Conservation (phyloP, 2,329 filamentous ascomycete genomes). For the Calonectria pauciramosa region DNA sequence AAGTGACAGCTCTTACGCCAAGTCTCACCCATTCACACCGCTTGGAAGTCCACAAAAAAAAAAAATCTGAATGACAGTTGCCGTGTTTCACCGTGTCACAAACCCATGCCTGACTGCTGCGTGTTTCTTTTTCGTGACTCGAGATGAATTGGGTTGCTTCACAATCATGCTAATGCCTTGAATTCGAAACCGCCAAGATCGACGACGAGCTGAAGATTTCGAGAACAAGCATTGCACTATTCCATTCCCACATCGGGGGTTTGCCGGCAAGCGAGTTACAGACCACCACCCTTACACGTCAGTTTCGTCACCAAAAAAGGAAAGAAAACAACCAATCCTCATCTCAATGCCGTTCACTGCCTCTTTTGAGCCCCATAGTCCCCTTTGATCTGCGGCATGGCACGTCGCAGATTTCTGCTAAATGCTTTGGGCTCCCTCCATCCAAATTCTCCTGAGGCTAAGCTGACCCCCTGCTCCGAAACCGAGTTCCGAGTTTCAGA, state of each 20-base stretch:
- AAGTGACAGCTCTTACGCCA: constrained; percentile 15
- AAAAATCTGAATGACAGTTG: not conserved
- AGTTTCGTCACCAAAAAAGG: constrained; percentile 3
- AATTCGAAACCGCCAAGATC: constrained; percentile 15
- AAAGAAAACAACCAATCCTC: not conserved
- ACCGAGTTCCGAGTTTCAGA: constrained; percentile 43
- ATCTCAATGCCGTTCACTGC: not conserved
- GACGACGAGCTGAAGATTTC: not conserved
- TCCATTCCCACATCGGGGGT: not conserved
- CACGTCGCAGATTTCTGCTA: constrained; percentile 15
- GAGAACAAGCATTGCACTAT: constrained; percentile 4
- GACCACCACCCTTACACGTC: not conserved
- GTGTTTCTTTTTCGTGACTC: constrained; percentile 7
- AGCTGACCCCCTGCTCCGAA: constrained; percentile 36
- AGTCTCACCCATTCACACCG: constrained; percentile 15
- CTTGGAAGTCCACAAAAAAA: not conserved
- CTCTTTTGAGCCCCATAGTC: constrained; percentile 7
- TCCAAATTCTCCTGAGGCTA: constrained; percentile 17
- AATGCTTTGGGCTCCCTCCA: constrained; percentile 6
- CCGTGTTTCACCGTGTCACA: constrained; percentile 17
- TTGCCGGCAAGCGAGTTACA: not conserved
- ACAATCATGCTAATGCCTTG: not conserved
- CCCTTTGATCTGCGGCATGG: constrained; percentile 1
- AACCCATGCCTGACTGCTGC: not conserved
- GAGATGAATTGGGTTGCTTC: not conserved